phyloP scores from a whole-genome alignment of 441 rosid genomes.

The Kokia cookei region DNA sequence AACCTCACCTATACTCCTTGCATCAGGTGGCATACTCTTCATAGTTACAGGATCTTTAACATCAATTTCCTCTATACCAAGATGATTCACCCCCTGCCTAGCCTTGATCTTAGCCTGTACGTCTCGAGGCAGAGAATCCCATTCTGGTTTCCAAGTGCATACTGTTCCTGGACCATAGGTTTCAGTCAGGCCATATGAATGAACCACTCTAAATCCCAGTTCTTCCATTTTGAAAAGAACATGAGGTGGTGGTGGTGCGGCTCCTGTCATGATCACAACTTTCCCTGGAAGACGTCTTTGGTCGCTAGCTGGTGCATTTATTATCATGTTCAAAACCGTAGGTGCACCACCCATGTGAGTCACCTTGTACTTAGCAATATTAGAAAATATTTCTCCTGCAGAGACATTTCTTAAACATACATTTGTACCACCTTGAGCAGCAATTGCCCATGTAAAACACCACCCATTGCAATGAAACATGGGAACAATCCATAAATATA shows the following conservation, averaged over 20 bases:
- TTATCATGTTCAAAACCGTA: slow-evolving; percentile 11
- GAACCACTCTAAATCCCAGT: slow-evolving; percentile 9
- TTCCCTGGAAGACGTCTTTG: slow-evolving; percentile 5
- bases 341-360: slow-evolving; percentile 23
- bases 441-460: slow-evolving; percentile 15
- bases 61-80: slow-evolving; percentile 14
- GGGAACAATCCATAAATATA: slow-evolving; percentile 12
- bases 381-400: slow-evolving; percentile 1
- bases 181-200: slow-evolving; percentile 12
- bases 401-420: slow-evolving; percentile 15
- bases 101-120: slow-evolving; percentile 9
- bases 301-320: slow-evolving; percentile 3
- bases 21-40: slow-evolving; percentile 16
- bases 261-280: slow-evolving; percentile 15
- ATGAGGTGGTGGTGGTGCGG: slow-evolving; percentile 10
- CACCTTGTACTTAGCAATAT: slow-evolving; percentile 12
- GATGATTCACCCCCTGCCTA: slow-evolving; percentile 17
- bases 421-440: slow-evolving; percentile 22
- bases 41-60: slow-evolving; percentile 15
- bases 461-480: slow-evolving; percentile 20
- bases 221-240: slow-evolving; percentile 11
- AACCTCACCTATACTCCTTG: slow-evolving; percentile 15
- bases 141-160: slow-evolving; percentile 20
- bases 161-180: slow-evolving; percentile 17
- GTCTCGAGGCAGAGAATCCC: slow-evolving; percentile 11